Base-by-base conservation (phyloP, 202 grass and related monocot species). In the Carex sylvatica region DNA sequence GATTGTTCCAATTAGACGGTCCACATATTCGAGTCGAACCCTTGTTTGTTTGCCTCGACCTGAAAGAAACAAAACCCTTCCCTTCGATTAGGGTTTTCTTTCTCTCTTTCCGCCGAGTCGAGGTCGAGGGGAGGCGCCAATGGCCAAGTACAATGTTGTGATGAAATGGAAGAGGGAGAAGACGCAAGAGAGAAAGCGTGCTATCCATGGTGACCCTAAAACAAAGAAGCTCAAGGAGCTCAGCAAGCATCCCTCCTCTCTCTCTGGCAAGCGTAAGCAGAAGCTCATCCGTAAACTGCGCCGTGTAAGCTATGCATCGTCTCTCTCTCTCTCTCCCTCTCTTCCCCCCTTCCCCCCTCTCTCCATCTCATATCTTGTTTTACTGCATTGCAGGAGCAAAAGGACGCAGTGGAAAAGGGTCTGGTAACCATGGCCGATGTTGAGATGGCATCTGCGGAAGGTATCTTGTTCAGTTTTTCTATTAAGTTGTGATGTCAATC, bases 181-280 rank as follows among this genome's bases (percentile, higher is more conserved):
- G 75, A 79, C 79, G 3, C 95, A 98, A 80, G 91, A 93, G 72
- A 83, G 74, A 46, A 98, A 90, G 91, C 92, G 95, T 26, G 83
- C 74, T 2, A 15, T 87, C 66, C 91, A 98, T 84, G 95, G 95
- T 44, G 89, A 95, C 18, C 89, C 95, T 65, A 88, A 78, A 2
- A 85, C 86, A 5, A 79, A 87, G 44, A 98, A 98, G 88, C 95
- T 98, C 84, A 95, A 87, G 92, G 87, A 91, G 30, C 70, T 52
- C 36, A 88, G 88, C 64, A 87, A 13, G 12, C 63, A 73, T 7
- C 87, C 91, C 56, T 6, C 88, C 82, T 85, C 86, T 68, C 15
- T 98, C 66, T 98, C 95, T 77, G 95, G 95, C 83, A 98, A 98
- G 91, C 92, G 95, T 78, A 93, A 98, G 85, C 91, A 82, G n/a